A percentile compares a stretch with the other conserved stretches of the same genome.
Conservation (phyloP, 805 yeast genomes). For the Candida xiaguanensis region DNA sequence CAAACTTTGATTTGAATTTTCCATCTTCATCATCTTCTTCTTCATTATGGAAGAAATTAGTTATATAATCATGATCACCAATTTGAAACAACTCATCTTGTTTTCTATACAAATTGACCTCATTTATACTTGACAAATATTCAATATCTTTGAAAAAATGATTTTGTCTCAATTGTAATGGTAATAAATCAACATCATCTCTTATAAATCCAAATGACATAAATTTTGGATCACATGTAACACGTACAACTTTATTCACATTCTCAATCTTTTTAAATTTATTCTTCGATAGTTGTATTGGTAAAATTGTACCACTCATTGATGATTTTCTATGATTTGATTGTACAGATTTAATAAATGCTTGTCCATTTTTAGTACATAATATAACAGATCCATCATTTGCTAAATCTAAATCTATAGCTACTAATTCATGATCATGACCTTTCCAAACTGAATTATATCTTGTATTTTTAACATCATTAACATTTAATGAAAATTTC, state of each 20-base stretch:
- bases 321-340: conserved; percentile 28
- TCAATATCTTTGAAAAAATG: conserved; percentile 51
- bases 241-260: conserved; percentile 57
- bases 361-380: conserved; percentile 67
- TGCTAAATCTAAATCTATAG: conserved; percentile 64
- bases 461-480: conserved; percentile 37
- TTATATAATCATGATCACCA: conserved; percentile 22
- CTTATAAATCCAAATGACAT: conserved; percentile 64
- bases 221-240: conserved; percentile 62
- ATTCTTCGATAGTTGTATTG: conserved; percentile 25
- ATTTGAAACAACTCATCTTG: conserved; percentile 39
- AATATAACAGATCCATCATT: conserved; percentile 66
- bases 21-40: conserved; percentile 14
- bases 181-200: conserved; percentile 58
- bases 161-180: conserved; percentile 48
- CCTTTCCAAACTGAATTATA: conserved; percentile 62
- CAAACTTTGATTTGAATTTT: conserved; percentile 11
- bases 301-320: conserved; percentile 26
- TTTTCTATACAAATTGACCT: conserved; percentile 29
- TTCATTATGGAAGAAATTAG: conserved; percentile 26
- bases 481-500: conserved; percentile 23
- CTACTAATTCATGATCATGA: conserved; percentile 51
- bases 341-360: conserved; percentile 41
- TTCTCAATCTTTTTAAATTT: conserved; percentile 54
- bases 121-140: conserved; percentile 47